Evolutionary conservation across 2,329 filamentous ascomycete genomes (phyloP), one percentile per base, ranked within the genome.

Genomic region (Aspergillus tubingensis): DNA sequence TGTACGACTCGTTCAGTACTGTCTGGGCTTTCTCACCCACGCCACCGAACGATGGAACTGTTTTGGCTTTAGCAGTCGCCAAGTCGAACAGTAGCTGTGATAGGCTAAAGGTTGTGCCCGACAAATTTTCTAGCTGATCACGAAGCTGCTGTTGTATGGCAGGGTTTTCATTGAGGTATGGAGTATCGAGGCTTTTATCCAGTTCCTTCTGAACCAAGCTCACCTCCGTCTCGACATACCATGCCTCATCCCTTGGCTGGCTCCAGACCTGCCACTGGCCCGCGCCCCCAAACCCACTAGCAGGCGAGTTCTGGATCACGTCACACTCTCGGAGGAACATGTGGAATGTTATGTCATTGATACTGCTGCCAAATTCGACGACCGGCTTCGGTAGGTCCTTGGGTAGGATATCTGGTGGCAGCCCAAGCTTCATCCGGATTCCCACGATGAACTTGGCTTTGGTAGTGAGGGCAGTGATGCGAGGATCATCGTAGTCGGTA

Each of bases 31-130:
- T 25, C 25, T 25, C 25, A 7, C 25, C 25, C 1, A n/a, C 4
- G 44, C 49, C 3, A 38, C 54, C 11, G 6, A 62, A 59, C 1
- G 21, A 2, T 5, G 47, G 30, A 6, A 25, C 17, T 3, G 3
- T 52, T n/a, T 59, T 32, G 15, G 48, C 19, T 15, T 17, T 17
- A 19, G 60, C 57, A n/a, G 32, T 59, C 6, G 57, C 52, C 17
- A 62, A 36, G 27, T 62, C 48, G n/a, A 56, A 56, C 1, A 62
- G 17, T 1, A 62, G 19, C 56, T 62, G 52, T 30, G 56, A 51
- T 2, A 62, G 27, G 48, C 60, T 62, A 32, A 62, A 62, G 4
- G 59, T 54, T 2, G 52, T 54, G 13, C 47, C 48, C 2, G 52
- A 59, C 13, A 62, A 39, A 25, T 59, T 62, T n/a, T 49, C 21